A percentile compares a stretch with the other conserved stretches of the same genome.
Evolutionary conservation across 1,284 basidiomycete species (phyloP).

Genomic region (Mycena citricolor): DNA sequence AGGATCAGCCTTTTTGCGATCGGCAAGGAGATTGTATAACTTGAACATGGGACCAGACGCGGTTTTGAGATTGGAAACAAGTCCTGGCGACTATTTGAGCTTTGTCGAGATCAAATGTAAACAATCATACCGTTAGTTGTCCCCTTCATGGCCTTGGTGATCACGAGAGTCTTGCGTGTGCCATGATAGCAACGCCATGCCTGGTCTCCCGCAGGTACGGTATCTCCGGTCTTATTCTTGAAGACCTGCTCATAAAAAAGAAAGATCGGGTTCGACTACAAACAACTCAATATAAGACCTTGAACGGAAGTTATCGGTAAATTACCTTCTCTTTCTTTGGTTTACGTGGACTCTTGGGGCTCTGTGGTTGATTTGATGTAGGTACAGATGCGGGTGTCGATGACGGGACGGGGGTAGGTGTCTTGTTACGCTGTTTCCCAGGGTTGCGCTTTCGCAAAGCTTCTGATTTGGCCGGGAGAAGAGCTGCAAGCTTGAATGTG

Average conservation of each 20-base stretch:
- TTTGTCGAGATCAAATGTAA: neutral
- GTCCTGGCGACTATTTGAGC: slow-evolving; percentile 3
- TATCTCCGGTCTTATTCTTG: slow-evolving; percentile 7
- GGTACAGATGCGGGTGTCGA: no score
- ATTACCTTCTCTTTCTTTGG: no score
- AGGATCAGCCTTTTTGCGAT: slow-evolving; percentile 12
- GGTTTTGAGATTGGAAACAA: slow-evolving; percentile 20
- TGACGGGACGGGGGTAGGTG: no score
- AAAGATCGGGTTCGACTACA: slow-evolving; percentile 26
- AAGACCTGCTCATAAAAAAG: slow-evolving; percentile 22
- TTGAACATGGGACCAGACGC: slow-evolving; percentile 21
- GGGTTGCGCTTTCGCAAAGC: no score
- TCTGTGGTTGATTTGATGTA: no score
- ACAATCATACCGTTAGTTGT: slow-evolving; percentile 15
- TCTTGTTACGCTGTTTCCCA: no score
- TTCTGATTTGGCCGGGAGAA: no score
- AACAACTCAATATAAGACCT: no score
- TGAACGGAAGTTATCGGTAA: no score
- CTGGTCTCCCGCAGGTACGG: slow-evolving; percentile 17
- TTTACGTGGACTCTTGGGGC: no score
- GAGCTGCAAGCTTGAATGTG: no score
- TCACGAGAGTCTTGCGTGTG: slow-evolving; percentile 21
- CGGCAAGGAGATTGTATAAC: slow-evolving; percentile 21
- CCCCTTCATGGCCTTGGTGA: slow-evolving; percentile 24
- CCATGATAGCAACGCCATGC: slow-evolving; percentile 29